Percentiles rank a stretch among this genome's conserved stretches.
phyloP scores from a whole-genome alignment of 352 stramenopile species.

The Achlya hypogyna region DNA sequence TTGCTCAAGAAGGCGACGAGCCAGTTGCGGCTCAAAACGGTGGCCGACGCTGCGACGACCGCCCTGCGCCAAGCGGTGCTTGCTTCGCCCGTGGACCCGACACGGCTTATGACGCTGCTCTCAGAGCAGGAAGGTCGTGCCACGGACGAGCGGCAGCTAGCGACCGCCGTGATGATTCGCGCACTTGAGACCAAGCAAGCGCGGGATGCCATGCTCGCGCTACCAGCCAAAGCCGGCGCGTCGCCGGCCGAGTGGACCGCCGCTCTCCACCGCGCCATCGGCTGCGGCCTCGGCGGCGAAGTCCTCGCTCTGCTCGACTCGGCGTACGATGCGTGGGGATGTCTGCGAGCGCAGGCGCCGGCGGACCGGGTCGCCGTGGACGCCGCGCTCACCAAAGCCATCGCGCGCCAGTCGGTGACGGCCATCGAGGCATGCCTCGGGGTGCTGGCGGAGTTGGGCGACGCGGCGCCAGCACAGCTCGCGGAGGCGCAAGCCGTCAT shows the following conservation, averaged over 20 bases:
- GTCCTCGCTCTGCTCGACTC: neutral
- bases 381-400: neutral
- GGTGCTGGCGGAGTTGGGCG: neutral
- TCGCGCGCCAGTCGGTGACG: slow-evolving; percentile 2
- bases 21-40: neutral
- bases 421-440: neutral
- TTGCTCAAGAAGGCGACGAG: neutral
- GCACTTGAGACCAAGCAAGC: neutral
- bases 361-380: neutral
- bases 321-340: slow-evolving; percentile 5
- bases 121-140: neutral
- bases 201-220: neutral
- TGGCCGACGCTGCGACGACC: neutral
- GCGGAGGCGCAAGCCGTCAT: neutral
- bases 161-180: neutral
- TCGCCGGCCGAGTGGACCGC: neutral
- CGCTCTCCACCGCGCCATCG: neutral
- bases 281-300: neutral
- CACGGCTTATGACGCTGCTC: neutral
- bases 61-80: slow-evolving; percentile 4
- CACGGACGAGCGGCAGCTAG: neutral
- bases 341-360: neutral
- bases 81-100: neutral
- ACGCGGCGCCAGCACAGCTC: neutral
- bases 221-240: neutral